A percentile compares a stretch with the other conserved stretches of the same genome.
These are phyloP conservation scores for Apiospora aurea DNA, from an alignment of 2,329 filamentous ascomycete species.

Conservation along the genomic window DNA sequence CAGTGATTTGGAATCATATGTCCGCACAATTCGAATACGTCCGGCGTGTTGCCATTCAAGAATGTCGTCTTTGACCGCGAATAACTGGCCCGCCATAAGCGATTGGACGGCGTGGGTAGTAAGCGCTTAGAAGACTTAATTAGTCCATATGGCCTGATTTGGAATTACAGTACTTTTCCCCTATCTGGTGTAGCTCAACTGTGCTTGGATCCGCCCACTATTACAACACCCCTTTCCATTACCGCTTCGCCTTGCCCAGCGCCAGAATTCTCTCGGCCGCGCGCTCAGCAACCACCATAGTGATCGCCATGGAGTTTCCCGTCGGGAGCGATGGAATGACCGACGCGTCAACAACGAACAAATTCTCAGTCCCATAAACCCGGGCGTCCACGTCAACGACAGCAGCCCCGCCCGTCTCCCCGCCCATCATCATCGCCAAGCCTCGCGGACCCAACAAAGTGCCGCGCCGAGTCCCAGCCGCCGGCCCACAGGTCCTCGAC, in stretches of 20 bases:
- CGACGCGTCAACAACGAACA: constrained; percentile 72
- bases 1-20: too few relatives aligned
- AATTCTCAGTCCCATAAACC: constrained; percentile 72
- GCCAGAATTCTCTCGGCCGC: constrained; percentile 43
- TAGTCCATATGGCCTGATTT: background rate
- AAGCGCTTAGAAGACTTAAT: background rate
- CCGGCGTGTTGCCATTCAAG: background rate
- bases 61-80: background rate
- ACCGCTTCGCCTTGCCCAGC: background rate
- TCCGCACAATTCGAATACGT: background rate
- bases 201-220: too few relatives aligned
- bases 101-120: background rate
- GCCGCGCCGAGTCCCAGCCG: background rate
- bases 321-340: constrained; percentile 74
- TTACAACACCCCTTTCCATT: too few relatives aligned
- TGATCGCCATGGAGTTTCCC: constrained; percentile 65
- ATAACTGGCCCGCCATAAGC: background rate
- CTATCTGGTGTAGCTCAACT: background rate
- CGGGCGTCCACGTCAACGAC: constrained; percentile 70
- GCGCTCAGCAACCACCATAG: constrained; percentile 48
- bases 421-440: constrained; percentile 65
- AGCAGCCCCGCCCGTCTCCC: constrained; percentile 53
- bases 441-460: constrained; percentile 58
- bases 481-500: background rate
- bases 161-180: background rate